These are phyloP conservation scores for Endocalyx cinctus DNA, from an alignment of 2,329 filamentous ascomycete genomes.

Conservation along the genomic window DNA sequence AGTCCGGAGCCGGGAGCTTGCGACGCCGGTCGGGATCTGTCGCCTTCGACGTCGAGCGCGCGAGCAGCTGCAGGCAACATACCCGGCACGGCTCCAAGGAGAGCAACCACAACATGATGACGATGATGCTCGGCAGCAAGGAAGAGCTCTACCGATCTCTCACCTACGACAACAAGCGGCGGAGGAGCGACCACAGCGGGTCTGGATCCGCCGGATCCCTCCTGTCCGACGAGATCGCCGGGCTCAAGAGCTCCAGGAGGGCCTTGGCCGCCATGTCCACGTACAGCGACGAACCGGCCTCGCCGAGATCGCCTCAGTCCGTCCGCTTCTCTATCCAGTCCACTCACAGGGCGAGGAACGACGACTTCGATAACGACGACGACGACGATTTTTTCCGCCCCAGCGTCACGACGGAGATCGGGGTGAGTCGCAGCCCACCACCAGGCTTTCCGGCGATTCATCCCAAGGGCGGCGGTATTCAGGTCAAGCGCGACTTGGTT, in stretches of 20 bases:
- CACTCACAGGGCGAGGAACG: background rate
- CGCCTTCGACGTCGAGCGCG: conserved; percentile 3
- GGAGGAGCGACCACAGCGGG: conserved; percentile 9
- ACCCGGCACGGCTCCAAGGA: conserved; percentile 10
- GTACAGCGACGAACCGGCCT: conserved; percentile 2
- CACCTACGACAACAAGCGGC: conserved; percentile 4
- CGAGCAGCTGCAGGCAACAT: too few species aligned
- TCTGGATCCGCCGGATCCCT: too few species aligned
- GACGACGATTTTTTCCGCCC: conserved; percentile 13
- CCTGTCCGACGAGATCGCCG: conserved; percentile 7
- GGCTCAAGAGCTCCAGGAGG: conserved; percentile 3
- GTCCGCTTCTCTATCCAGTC: conserved; percentile 6
- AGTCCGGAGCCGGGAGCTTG: conserved; percentile 5
- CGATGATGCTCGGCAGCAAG: conserved; percentile 2
- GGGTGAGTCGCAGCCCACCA: conserved; percentile 3
- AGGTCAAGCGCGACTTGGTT: conserved; percentile 14
- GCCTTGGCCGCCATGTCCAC: too few species aligned
- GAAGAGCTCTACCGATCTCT: conserved; percentile 10
- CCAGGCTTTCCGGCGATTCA: conserved; percentile 2
- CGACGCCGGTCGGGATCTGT: conserved; percentile 7
- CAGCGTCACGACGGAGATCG: conserved; percentile 18
- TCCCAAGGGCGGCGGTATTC: conserved; percentile 11
- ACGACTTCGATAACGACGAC: too few species aligned
- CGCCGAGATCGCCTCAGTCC: conserved; percentile 5
- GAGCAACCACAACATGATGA: too few species aligned